Base-by-base conservation (phyloP, 2,329 filamentous ascomycete species). In the Neofusicoccum umdonicola region DNA sequence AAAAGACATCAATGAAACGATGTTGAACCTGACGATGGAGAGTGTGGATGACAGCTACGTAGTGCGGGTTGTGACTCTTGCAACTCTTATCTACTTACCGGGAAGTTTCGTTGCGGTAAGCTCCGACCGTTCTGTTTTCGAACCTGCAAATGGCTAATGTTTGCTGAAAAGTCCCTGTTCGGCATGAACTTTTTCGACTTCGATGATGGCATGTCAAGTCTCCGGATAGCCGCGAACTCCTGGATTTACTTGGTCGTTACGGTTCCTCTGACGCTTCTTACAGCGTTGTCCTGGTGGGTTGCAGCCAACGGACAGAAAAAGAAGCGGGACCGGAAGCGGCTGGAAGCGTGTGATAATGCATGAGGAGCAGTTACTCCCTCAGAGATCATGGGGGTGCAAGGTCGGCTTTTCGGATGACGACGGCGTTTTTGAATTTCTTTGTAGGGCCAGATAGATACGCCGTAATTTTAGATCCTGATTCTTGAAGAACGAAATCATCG, bases 181-280 rank as follows among this genome's bases (percentile, higher is more conserved):
- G 57, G 57, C 9, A 61, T 61, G 57, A 61, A 61, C 31, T 35
- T 61, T 19, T 61, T 61, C 13, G 57, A 61, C 13, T 61, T 48
- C 27, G 57, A 39, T 39, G 42, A 48, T 11, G 41, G 11, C 9
- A 48, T 7, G 41, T 17, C 17, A 35, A 47, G 15, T 12, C 4
- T 61, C 22, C 19, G 31, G 22, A 44, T 61, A 31, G 27, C 57
- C n/a, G 9, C 41, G 8, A 37, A 61, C 34, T 61, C 17, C 11
- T 61, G 57, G 57, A 37, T 61, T 9, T 61, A 61, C n/a, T 19
- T 61, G 15, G 42, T 22, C 4, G 57, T 61, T 0, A 48, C 57
- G 8, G 34, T 61, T 12, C 57, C 57, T 37, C 42, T 61, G 22
- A 61, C 42, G 31, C 12, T 61, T 4, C 19, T 61, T 42, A 61